phyloP scores from a whole-genome alignment of 208 protist species.

The Trypanosoma mega region DNA sequence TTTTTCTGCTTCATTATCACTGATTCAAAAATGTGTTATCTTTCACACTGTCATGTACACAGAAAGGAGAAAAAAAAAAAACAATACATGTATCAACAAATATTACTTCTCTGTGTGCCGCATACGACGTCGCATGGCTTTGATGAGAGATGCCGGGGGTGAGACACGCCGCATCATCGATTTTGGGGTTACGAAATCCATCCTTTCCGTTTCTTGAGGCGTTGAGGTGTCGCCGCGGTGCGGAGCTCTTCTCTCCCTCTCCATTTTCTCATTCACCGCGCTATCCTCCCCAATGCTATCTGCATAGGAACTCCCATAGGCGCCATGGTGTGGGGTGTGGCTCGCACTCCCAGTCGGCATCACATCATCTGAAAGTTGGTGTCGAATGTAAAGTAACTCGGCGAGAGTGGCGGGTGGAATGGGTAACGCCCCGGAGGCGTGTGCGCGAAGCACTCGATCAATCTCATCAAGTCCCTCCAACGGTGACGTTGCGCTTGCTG shows the following conservation, averaged over 20 bases:
- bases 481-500: neutral
- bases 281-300: neutral
- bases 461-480: slow-evolving; percentile 38
- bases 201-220: no score
- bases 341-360: neutral
- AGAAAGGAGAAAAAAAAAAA: neutral
- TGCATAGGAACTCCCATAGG: neutral
- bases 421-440: slow-evolving; percentile 19
- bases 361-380: neutral
- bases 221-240: no score
- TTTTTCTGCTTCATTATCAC: no score
- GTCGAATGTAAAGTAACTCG: slow-evolving; percentile 50
- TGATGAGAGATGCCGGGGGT: slow-evolving; percentile 7
- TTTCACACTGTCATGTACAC: neutral
- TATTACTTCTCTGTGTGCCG: no score
- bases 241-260: no score
- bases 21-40: no score
- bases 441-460: slow-evolving; percentile 34
- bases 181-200: no score
- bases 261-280: no score
- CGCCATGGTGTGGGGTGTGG: neutral
- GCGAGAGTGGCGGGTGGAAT: slow-evolving; percentile 27
- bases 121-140: slow-evolving; percentile 2
- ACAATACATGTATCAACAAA: no score
- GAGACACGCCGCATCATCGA: neutral